phyloP scores from a whole-genome alignment of 305 asterid genomes.

The Euphrasia arctica region DNA sequence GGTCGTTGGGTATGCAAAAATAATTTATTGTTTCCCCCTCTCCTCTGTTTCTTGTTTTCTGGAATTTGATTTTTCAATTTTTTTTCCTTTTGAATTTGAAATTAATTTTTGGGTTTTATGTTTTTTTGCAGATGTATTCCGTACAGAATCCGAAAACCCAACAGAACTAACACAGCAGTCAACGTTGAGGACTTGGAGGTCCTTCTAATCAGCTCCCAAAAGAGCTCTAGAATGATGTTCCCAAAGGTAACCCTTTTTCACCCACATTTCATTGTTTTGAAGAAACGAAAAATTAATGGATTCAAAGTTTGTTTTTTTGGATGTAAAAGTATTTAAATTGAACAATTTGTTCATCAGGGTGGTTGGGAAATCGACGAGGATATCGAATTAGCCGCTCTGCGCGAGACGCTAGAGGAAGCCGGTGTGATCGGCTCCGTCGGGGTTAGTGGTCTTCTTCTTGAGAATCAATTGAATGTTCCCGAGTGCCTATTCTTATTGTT shows the following conservation, averaged over 20 bases:
- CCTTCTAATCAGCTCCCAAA: conserved; percentile 56
- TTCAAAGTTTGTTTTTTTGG: too few species aligned
- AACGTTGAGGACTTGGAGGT: conserved; percentile 58
- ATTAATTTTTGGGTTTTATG: too few species aligned
- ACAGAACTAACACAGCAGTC: conserved; percentile 29
- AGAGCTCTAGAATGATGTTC: conserved; percentile 53
- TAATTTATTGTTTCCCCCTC: not conserved
- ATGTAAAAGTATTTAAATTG: too few species aligned
- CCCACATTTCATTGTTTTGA: not conserved
- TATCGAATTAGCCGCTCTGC: conserved; percentile 58
- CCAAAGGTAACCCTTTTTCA: conserved; percentile 52
- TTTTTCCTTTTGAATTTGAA: too few species aligned
- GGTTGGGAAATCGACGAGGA: conserved; percentile 88
- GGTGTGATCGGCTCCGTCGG: conserved; percentile 61
- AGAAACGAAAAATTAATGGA: not conserved
- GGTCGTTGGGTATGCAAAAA: conserved; percentile 66
- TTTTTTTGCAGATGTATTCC: conserved; percentile 59
- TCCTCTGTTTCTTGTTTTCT: not conserved
- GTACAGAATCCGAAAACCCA: conserved; percentile 38
- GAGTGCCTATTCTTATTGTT: not conserved
- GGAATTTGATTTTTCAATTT: not conserved
- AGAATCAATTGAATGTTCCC: not conserved
- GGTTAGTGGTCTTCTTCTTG: conserved; percentile 34
- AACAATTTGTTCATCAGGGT: conserved; percentile 41
- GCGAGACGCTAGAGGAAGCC: conserved; percentile 82